Evolutionary conservation across 176 grass and related monocot genomes (phyloP), one percentile per base, ranked within the genome.

Genomic region (Poa annua): DNA sequence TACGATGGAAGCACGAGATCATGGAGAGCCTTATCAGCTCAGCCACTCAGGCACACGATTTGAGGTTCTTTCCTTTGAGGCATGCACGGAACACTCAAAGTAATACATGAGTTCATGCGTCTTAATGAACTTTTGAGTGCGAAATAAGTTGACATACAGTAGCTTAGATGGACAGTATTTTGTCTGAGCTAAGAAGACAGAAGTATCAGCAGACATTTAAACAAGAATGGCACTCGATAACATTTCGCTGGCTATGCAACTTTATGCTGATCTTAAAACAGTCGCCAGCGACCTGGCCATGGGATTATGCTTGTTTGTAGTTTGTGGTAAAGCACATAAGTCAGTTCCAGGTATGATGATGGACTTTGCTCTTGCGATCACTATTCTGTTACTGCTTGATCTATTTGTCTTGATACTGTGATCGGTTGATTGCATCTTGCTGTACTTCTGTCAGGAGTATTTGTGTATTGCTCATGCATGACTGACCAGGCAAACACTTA

Each of bases 211-310:
- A 0, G 75, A n/a, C 39, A 85, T 60, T 69, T 59, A 24, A 61
- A 45, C 38, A 22, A 50, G 76, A 81, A 62, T 54, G 14, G 17
- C 19, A 29, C 19, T 35, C 34, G 34, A 35, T 8, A n/a, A 51
- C 53, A 26, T 54, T 77, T 66, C 14, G 19, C 7, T 89, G 19
- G 51, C 19, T 42, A 20, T 71, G 5, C 44, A 77, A 70, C 41
- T 85, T 70, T 77, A 47, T 79, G 75, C 41, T 49, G 3, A 74
- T 79, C 19, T 48, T 29, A 38, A 49, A 66, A 49, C 41, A 6
- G 4, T 48, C 69, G 22, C 60, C 8, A 34, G 10, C 69, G 49
- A 5, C 17, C 81, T 73, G 4, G 7, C 11, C 11, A 57, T 34
- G 12, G 13, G 41, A 6, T 61, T 60, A 60, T 70, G 13, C 62